Base-by-base conservation (phyloP, 768 basidiomycete species). In the Mrakia gelida region DNA sequence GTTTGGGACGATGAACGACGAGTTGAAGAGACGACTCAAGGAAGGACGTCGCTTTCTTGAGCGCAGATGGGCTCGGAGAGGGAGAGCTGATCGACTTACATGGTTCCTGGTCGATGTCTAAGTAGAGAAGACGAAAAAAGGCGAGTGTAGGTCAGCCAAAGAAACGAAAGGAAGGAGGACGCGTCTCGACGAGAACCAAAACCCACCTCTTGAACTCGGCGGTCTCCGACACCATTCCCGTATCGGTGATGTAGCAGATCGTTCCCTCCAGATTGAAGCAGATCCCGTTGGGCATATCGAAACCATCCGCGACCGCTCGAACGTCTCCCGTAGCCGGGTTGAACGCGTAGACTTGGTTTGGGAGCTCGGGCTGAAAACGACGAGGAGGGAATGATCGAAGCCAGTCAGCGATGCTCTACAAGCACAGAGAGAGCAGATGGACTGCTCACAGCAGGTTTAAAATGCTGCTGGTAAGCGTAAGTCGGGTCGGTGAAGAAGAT, bases 211-310 rank as follows among this genome's bases (percentile, higher is more conserved):
- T 73, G 56, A 73, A 43, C 32, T 43, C 32, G 8, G 38, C 71
- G 2, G 9, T 15, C 11, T 61, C 71, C 6, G 30, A 21, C 13
- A 73, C 34, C 52, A 73, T 54, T 11, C 71, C 71, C 8, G 71
- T 73, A 21, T 73, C 71, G 1, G 71, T 54, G 30, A 73, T 56
- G 52, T 56, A 73, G 71, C 52, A 56, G 52, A 73, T 73, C 26
- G 71, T 73, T 16, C 71, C 71, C 45, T 73, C 71, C 11, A 73
- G 52, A 52, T 73, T 73, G 49, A 73, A 73, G 56, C 71, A 73
- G 71, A 73, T 73, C 10, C 71, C 71, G 28, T 73, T 73, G 10
- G 71, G 71, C 52, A 54, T 54, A 26, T 73, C 71, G 71, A 73
- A 73, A 0, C 71, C 71, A 45, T 73, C 71, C 9, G 71, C 71